Base-by-base conservation (phyloP, 805 yeast genomes). In the Candida taoyuanica region DNA sequence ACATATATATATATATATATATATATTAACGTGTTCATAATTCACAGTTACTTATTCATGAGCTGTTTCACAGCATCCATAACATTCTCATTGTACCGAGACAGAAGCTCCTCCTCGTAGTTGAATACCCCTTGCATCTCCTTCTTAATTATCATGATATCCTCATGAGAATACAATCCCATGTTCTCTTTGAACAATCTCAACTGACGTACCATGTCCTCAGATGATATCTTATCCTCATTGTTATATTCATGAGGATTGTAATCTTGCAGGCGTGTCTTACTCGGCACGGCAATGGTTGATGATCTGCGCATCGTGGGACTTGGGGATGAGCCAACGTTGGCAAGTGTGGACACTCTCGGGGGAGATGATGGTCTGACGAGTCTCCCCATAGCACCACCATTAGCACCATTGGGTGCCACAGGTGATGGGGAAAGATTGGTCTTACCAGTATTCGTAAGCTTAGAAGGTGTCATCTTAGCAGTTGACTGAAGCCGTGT, bases 41-140 rank as follows among this genome's bases (percentile, higher is more conserved):
- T n/a, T n/a, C n/a, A n/a, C n/a, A n/a, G n/a, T 34, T 39, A 23
- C 26, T 40, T 39, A 36, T 37, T 33, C 18, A 41, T 46, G 18
- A 32, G n/a, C 20, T 18, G 33, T 26, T 34, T 36, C 33, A 49
- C 28, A 9, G 47, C 44, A 35, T 34, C 44, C 17, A 46, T 26
- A 9, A 53, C 44, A 8, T 33, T 28, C 1, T 24, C 33, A 20
- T 45, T 70, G 44, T 68, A 71, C 19, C 43, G 57, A 29, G 64
- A 64, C 28, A 72, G 48, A 7, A 69, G 24, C 26, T 56, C 55
- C 12, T 46, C 42, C 24, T 53, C 60, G 15, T 37, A 47, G 19
- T 43, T 45, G 43, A 55, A 53, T 12, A 53, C 40, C 3, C 29
- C 31, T 13, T 47, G 32, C 9, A 60, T 21, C 29, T 51, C 57